These are phyloP conservation scores for Filosporella fistucella DNA, from an alignment of 495 filamentous ascomycete genomes.

Conservation along the genomic window DNA sequence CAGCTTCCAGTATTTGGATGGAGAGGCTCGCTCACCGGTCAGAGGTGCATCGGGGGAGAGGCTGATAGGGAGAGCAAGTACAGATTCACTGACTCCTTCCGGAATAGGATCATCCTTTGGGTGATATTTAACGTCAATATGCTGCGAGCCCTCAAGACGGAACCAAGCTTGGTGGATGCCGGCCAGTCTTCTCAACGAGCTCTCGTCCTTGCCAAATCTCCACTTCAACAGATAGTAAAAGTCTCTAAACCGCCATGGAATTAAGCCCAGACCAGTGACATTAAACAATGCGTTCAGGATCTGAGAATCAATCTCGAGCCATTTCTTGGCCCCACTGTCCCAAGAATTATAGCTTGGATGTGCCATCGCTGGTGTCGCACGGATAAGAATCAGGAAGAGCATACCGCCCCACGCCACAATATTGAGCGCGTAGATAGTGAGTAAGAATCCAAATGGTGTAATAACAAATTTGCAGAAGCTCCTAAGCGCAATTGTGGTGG, in stretches of 20 bases:
- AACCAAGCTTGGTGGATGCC: conserved; percentile 69
- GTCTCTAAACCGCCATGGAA: conserved; percentile 82
- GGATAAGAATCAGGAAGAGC: conserved; percentile 80
- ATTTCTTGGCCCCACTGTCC: conserved; percentile 63
- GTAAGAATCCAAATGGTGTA: conserved; percentile 68
- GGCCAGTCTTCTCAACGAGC: conserved; percentile 53
- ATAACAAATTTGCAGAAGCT: conserved; percentile 51
- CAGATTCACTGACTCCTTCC: conserved; percentile 23
- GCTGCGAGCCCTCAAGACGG: conserved; percentile 52
- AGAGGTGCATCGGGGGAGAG: conserved; percentile 51
- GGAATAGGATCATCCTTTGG: conserved; percentile 37
- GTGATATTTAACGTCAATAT: conserved; percentile 32
- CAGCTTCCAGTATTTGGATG: conserved; percentile 67
- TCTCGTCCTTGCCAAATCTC: conserved; percentile 43
- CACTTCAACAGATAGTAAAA: conserved; percentile 62
- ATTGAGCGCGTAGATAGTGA: conserved; percentile 75
- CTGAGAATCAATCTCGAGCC: conserved; percentile 83
- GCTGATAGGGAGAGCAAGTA: conserved; percentile 50
- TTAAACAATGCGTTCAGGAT: conserved; percentile 84
- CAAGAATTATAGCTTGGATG: conserved; percentile 46
- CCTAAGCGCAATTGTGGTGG: conserved; percentile 46
- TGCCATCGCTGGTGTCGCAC: conserved; percentile 76
- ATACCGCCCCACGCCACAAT: conserved; percentile 87
- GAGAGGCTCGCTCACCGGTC: conserved; percentile 59
- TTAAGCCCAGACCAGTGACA: conserved; percentile 77